Evolutionary conservation across 371 early-diverging fungal genomes (phyloP).

Genomic region (Apophysomyces sp.): DNA sequence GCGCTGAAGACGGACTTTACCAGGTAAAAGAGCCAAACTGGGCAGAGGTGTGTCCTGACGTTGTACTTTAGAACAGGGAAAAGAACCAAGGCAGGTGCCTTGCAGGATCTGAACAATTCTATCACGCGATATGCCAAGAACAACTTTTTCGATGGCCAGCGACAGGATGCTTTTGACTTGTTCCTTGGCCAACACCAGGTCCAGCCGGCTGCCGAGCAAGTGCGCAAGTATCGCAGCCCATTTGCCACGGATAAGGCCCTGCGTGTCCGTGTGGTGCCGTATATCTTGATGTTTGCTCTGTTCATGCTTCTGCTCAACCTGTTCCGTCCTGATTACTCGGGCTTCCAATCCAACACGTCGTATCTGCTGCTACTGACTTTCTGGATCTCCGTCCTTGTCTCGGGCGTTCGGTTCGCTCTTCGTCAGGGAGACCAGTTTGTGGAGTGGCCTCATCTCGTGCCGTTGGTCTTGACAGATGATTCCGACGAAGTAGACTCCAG

Average conservation of each 20-base stretch:
- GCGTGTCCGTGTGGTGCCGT: slow-evolving; percentile 52
- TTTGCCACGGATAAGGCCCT: slow-evolving; percentile 33
- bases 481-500: neutral
- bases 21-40: slow-evolving; percentile 36
- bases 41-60: neutral
- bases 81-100: slow-evolving; percentile 79
- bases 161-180: slow-evolving; percentile 89
- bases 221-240: slow-evolving; percentile 19
- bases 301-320: slow-evolving; percentile 46
- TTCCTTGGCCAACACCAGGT: slow-evolving; percentile 73
- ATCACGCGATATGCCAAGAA: slow-evolving; percentile 87
- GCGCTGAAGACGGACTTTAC: slow-evolving; percentile 98
- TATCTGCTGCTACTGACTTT: slow-evolving; percentile 42
- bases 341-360: slow-evolving; percentile 26
- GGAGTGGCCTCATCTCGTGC: slow-evolving; percentile 41
- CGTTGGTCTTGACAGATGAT: neutral
- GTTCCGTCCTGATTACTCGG: slow-evolving; percentile 35
- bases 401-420: slow-evolving; percentile 44
- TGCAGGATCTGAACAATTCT: slow-evolving; percentile 85
- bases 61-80: slow-evolving; percentile 69
- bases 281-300: slow-evolving; percentile 40
- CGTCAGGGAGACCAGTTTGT: slow-evolving; percentile 47
- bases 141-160: slow-evolving; percentile 89
- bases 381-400: slow-evolving; percentile 50
- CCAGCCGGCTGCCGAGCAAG: neutral